These are phyloP conservation scores for Hypoxylon cercidicola DNA, from an alignment of 495 filamentous ascomycete genomes.

Conservation along the genomic window DNA sequence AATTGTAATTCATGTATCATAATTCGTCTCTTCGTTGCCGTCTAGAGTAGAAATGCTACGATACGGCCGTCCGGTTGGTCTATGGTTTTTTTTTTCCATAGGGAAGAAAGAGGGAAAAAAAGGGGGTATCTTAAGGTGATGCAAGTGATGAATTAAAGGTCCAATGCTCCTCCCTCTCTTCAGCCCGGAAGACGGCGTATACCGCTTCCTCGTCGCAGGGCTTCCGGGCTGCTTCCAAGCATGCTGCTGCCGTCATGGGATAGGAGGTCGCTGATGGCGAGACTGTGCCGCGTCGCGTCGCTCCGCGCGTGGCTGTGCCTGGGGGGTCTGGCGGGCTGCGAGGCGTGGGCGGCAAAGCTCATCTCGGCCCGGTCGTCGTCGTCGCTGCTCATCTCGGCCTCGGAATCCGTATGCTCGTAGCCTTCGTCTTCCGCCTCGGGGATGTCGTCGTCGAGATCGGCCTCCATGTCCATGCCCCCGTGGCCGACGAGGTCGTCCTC, in stretches of 20 bases:
- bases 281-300: slow-evolving; percentile 57
- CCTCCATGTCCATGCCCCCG: slow-evolving; percentile 62
- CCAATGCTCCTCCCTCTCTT: slow-evolving; percentile 4
- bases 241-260: slow-evolving; percentile 61
- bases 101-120: slow-evolving; percentile 19
- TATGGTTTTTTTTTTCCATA: slow-evolving; percentile 27
- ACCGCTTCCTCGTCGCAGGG: slow-evolving; percentile 36
- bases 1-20: slow-evolving; percentile 48
- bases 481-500: slow-evolving; percentile 60
- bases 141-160: slow-evolving; percentile 21
- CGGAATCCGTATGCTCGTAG: slow-evolving; percentile 88
- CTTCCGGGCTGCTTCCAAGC: slow-evolving; percentile 57
- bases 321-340: slow-evolving; percentile 28
- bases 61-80: neutral
- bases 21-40: slow-evolving; percentile 34
- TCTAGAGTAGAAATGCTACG: slow-evolving; percentile 24
- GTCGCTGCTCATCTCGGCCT: slow-evolving; percentile 67
- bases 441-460: slow-evolving; percentile 72
- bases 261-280: slow-evolving; percentile 62
- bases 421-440: slow-evolving; percentile 68
- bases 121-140: slow-evolving; percentile 37
- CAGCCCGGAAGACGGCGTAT: slow-evolving; percentile 34
- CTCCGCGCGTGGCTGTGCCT: slow-evolving; percentile 50
- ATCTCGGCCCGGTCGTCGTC: slow-evolving; percentile 54
- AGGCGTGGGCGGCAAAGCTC: slow-evolving; percentile 42